phyloP scores from a whole-genome alignment of 2,329 filamentous ascomycete genomes.

The Didymella arachidicola region DNA sequence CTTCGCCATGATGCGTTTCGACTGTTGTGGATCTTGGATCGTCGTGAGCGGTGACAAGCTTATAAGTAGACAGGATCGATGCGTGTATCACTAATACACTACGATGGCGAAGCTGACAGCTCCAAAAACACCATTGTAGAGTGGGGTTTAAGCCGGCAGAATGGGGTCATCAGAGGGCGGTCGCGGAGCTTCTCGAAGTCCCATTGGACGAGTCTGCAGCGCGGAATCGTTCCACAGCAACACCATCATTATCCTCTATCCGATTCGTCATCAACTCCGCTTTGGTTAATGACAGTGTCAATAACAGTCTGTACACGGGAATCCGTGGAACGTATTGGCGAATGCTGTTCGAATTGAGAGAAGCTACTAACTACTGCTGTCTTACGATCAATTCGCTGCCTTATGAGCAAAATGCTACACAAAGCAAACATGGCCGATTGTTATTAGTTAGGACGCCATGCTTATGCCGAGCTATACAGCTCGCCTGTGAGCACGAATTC shows the following conservation, averaged over 20 bases:
- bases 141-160: constrained; percentile 20
- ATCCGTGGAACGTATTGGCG: neutral
- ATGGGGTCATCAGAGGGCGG: constrained; percentile 13
- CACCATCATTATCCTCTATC: neutral
- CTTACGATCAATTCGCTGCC: constrained; percentile 5
- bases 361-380: constrained; percentile 5
- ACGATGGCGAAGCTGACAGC: neutral
- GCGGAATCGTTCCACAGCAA: constrained; percentile 9
- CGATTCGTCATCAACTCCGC: neutral
- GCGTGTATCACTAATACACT: neutral
- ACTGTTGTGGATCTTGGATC: neutral
- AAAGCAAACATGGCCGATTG: constrained; percentile 3
- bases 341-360: constrained; percentile 9
- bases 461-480: neutral
- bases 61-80: neutral
- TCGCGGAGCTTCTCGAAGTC: constrained; percentile 16
- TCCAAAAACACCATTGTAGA: neutral
- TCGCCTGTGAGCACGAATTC: neutral
- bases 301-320: neutral
- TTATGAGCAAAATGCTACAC: constrained; percentile 1
- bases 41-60: neutral
- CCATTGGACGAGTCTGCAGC: constrained; percentile 9
- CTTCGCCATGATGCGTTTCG: constrained; percentile 7
- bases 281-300: neutral
- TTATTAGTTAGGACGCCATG: neutral